Conservation (phyloP, 768 basidiomycete species). For the Tricholoma sp. region DNA sequence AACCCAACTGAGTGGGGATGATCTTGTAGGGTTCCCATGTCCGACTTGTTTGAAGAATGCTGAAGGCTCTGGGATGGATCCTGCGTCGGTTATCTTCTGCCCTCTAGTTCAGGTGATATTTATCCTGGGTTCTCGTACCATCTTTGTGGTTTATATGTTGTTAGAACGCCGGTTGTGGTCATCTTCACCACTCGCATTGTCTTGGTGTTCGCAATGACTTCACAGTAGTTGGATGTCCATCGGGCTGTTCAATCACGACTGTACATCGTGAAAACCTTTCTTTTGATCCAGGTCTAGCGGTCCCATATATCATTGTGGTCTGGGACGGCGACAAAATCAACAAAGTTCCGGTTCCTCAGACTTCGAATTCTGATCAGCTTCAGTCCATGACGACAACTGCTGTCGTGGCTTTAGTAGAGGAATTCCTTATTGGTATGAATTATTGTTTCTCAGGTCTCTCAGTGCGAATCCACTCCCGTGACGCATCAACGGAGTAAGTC, state of each 20-base stretch:
- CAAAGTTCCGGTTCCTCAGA: conserved; percentile 14
- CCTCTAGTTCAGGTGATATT: conserved; percentile 18
- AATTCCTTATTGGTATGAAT: conserved; percentile 11
- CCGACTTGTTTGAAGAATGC: conserved; percentile 16
- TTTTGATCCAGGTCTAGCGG: conserved; percentile 9
- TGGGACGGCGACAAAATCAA: conserved; percentile 24
- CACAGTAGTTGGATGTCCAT: conserved; percentile 14
- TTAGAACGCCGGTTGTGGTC: conserved; percentile 24
- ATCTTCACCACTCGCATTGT: conserved; percentile 26
- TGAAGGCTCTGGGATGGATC: conserved; percentile 4
- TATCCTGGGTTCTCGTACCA: neutral
- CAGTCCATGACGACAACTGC: conserved; percentile 7
- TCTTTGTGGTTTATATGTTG: neutral
- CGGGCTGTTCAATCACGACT: conserved; percentile 16
- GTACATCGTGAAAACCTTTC: conserved; percentile 16
- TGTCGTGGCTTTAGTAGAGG: conserved; percentile 11
- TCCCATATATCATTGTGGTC: conserved; percentile 13
- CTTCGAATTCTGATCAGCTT: neutral
- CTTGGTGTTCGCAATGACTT: conserved; percentile 10
- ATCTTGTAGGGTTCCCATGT: conserved; percentile 20
- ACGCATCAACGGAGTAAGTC: conserved; percentile 19
- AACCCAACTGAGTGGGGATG: too few species aligned
- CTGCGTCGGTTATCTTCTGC: conserved; percentile 14
- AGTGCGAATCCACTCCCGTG: conserved; percentile 17
- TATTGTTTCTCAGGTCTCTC: conserved; percentile 12